Base-by-base conservation (phyloP, 1,139 yeast species). In the Blastobotrys indianensis region DNA sequence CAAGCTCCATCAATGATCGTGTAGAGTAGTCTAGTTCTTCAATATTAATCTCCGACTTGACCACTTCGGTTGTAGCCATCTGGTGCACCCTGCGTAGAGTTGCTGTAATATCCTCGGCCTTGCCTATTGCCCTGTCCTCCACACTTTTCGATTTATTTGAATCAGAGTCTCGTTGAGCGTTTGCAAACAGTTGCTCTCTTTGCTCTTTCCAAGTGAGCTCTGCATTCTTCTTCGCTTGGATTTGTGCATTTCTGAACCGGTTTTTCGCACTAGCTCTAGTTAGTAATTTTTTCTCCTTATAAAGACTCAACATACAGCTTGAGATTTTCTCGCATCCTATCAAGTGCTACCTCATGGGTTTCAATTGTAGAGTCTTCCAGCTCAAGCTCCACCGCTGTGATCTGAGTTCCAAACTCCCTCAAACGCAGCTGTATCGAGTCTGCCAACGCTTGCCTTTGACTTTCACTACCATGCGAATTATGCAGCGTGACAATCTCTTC, bases 1-100 rank as follows among this genome's bases (percentile, higher is more conserved):
- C 75, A 51, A 82, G 68, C 30, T 67, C 65, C 6, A 63, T 54
- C 49, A 83, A 66, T 39, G 77, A 76, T 37, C 72, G 69, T 0
- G 84, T 73, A 37, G 84, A 82, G 47, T 73, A 75, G 39, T 80
- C 82, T 12, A 83, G 66, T 28, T 79, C 75, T 41, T 78, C 80
- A 32, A 81, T 66, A 54, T 82, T 81, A 46, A 81, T 64, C 51
- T 79, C 83, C 5, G 84, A 76, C 51, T 82, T 82, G 57, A 67
- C 50, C 7, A 66, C 63, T 47, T 69, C 73, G 13, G 65, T 62
- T 43, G 64, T 68, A 61, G 81, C 75, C 58, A 80, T 61, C 47
- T 74, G 77, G 51, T 77, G 74, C 9, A 82, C 76, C 3, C 77
- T 66, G 51, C 75, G 74, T 42, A 80, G 67, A 1, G 79, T 66